Evolutionary conservation across 2,329 filamentous ascomycete genomes (phyloP).

Genomic region (Cylindrodendrum hubeiense): DNA sequence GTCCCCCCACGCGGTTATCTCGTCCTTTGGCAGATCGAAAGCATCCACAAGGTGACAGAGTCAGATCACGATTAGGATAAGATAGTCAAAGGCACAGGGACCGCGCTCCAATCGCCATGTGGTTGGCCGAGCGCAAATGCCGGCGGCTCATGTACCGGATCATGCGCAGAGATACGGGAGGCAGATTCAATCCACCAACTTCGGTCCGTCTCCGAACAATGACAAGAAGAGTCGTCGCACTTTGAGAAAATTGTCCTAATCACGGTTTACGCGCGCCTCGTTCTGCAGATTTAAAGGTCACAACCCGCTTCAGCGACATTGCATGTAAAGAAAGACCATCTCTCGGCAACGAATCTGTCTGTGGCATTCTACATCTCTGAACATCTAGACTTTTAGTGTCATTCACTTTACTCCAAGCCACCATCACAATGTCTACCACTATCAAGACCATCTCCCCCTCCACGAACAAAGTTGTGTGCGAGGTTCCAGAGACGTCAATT

Average conservation of each 20-base stretch:
- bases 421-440: slow-evolving; percentile 66
- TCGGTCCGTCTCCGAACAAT: not conserved
- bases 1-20: not conserved
- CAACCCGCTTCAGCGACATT: too few species aligned
- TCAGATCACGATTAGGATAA: not conserved
- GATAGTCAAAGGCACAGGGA: too few species aligned
- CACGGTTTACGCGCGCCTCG: too few species aligned
- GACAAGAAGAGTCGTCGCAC: too few species aligned
- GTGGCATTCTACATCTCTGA: not conserved
- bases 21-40: too few species aligned
- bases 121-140: not conserved
- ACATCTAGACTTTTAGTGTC: too few species aligned
- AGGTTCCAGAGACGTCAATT: slow-evolving; percentile 78
- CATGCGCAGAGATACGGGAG: too few species aligned
- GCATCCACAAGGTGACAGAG: not conserved
- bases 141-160: not conserved
- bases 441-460: slow-evolving; percentile 87
- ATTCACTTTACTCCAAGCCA: not conserved
- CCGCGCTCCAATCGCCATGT: not conserved
- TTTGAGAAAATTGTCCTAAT: too few species aligned
- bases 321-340: too few species aligned
- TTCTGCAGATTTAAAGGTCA: too few species aligned
- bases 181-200: too few species aligned
- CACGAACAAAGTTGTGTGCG: slow-evolving; percentile 85
- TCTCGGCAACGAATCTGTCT: too few species aligned